Conservation (phyloP, 352 stramenopile genomes). For the Phytophthora rubi region DNA sequence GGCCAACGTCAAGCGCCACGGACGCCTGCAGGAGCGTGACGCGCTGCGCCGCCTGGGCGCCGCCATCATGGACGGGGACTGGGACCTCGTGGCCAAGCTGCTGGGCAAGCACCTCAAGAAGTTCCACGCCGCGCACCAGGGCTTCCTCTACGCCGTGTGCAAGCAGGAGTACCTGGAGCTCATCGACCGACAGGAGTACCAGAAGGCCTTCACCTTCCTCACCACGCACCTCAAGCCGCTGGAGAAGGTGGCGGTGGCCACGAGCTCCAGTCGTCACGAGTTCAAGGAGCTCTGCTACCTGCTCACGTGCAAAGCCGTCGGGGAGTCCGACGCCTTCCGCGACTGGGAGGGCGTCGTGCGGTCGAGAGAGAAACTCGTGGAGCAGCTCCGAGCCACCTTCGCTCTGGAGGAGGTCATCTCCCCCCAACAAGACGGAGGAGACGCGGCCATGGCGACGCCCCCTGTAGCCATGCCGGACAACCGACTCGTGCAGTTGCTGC, state of each 20-base stretch:
- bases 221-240: conserved; percentile 89
- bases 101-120: conserved; percentile 83
- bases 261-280: conserved; percentile 75
- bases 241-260: conserved; percentile 78
- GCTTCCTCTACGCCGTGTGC: conserved; percentile 89
- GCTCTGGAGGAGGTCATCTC: conserved; percentile 79
- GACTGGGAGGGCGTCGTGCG: conserved; percentile 84
- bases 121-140: conserved; percentile 79
- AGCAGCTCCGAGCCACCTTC: conserved; percentile 85
- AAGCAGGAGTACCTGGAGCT: conserved; percentile 91
- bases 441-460: conserved; percentile 19
- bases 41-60: conserved; percentile 75
- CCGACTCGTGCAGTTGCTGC: conserved; percentile 78
- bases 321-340: conserved; percentile 82
- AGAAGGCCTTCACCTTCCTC: conserved; percentile 91
- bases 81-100: conserved; percentile 86
- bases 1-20: conserved; percentile 83
- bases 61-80: conserved; percentile 85
- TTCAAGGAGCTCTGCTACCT: conserved; percentile 91
- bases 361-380: conserved; percentile 85
- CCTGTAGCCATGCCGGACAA: conserved; percentile 69
- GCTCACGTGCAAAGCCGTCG: conserved; percentile 89
- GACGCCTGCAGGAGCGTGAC: conserved; percentile 76
- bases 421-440: conserved; percentile 42
- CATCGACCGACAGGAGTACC: conserved; percentile 88